Conservation (phyloP, 257 asterid genomes). For the Euphrasia confusa region DNA sequence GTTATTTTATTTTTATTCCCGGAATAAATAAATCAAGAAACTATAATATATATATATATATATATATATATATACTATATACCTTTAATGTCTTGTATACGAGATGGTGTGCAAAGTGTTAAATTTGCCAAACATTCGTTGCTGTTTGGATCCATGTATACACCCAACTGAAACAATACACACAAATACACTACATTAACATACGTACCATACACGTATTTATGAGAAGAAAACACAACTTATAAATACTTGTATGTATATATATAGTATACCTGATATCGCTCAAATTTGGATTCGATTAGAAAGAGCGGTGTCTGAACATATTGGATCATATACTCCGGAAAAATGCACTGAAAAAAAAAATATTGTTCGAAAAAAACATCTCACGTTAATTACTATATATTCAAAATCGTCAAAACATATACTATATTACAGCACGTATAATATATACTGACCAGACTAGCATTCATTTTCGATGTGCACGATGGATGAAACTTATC, state of each 20-base stretch:
- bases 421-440: too few relatives aligned
- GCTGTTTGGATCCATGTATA: not conserved
- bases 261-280: constrained; percentile 27
- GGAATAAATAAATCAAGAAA: too few relatives aligned
- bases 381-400: too few relatives aligned
- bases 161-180: not conserved
- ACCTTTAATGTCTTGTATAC: constrained; percentile 25
- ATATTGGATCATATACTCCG: constrained; percentile 27
- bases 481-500: constrained; percentile 17
- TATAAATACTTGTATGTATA: not conserved
- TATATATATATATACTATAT: too few relatives aligned
- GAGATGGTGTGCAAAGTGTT: constrained; percentile 22
- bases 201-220: not conserved
- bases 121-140: constrained; percentile 10
- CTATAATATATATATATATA: too few relatives aligned
- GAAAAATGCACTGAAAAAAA: constrained; percentile 38
- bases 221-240: not conserved
- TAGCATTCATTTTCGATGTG: constrained; percentile 16
- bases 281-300: constrained; percentile 37
- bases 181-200: not conserved
- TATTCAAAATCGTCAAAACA: too few relatives aligned
- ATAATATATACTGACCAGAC: constrained; percentile 14
- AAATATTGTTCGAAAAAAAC: not conserved
- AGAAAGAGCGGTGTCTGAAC: constrained; percentile 41
- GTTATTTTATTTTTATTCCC: too few relatives aligned